A percentile compares a stretch with the other conserved stretches of the same genome.
phyloP scores from a whole-genome alignment of 768 basidiomycete genomes.

The Lyophyllum atratum region DNA sequence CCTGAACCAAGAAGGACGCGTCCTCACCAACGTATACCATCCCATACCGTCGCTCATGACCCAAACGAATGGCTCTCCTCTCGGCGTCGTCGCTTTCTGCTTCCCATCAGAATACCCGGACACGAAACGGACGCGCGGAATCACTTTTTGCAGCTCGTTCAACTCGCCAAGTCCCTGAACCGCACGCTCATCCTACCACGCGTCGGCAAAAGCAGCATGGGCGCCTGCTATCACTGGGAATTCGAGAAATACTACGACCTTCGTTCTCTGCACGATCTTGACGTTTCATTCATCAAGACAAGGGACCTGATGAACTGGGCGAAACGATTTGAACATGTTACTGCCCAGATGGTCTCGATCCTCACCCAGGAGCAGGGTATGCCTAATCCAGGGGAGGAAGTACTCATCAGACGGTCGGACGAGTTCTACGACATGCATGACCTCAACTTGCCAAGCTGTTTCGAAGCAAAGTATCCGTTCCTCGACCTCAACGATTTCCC shows the following conservation, averaged over 20 bases:
- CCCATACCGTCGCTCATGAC: background rate
- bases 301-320: conserved; percentile 30
- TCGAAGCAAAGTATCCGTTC: conserved; percentile 20
- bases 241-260: conserved; percentile 54
- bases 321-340: conserved; percentile 24
- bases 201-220: conserved; percentile 56
- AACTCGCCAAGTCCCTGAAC: conserved; percentile 49
- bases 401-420: conserved; percentile 17
- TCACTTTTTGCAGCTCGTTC: conserved; percentile 53
- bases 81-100: conserved; percentile 43
- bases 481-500: conserved; percentile 19
- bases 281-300: background rate
- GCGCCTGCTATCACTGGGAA: conserved; percentile 48
- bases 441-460: conserved; percentile 24
- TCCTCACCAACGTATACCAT: background rate
- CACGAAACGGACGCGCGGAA: conserved; percentile 60
- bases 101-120: conserved; percentile 52
- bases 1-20: conserved; percentile 22
- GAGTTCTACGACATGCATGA: conserved; percentile 19
- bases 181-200: conserved; percentile 64
- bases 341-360: conserved; percentile 37
- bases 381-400: conserved; percentile 9
- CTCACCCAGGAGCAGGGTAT: conserved; percentile 11
- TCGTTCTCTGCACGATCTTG: conserved; percentile 15
- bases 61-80: background rate